Evolutionary conservation across 495 filamentous ascomycete species (phyloP).

Genomic region (Endocarpon pusillum): DNA sequence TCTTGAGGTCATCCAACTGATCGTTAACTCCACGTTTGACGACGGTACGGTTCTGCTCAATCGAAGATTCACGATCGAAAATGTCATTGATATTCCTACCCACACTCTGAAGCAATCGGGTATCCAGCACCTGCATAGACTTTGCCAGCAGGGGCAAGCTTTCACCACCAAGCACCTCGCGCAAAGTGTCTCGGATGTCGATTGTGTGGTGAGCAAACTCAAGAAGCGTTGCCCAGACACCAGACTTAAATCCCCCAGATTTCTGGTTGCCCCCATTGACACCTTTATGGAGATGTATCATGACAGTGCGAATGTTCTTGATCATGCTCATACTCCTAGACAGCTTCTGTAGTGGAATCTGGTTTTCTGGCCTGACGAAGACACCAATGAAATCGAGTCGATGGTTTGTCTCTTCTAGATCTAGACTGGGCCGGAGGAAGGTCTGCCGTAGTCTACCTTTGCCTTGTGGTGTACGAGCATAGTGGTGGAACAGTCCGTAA

Average conservation of each 20-base stretch:
- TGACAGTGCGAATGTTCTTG: slow-evolving; percentile 57
- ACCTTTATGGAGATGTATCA: slow-evolving; percentile 60
- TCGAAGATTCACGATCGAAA: slow-evolving; percentile 69
- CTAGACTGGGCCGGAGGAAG: slow-evolving; percentile 65
- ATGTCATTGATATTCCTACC: slow-evolving; percentile 55
- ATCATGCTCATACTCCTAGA: slow-evolving; percentile 50
- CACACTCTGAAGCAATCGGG: slow-evolving; percentile 38
- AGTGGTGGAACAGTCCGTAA: slow-evolving; percentile 62
- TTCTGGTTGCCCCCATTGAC: slow-evolving; percentile 44
- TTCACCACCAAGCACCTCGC: slow-evolving; percentile 39
- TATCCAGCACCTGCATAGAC: slow-evolving; percentile 29
- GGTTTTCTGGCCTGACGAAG: slow-evolving; percentile 56
- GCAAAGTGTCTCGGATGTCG: slow-evolving; percentile 47
- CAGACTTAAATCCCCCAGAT: slow-evolving; percentile 39
- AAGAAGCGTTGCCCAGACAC: slow-evolving; percentile 53
- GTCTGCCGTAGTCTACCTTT: slow-evolving; percentile 59
- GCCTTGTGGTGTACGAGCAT: slow-evolving; percentile 72
- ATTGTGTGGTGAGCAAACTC: slow-evolving; percentile 50
- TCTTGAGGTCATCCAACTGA: slow-evolving; percentile 62
- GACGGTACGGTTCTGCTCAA: slow-evolving; percentile 53
- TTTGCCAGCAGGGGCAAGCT: slow-evolving; percentile 36
- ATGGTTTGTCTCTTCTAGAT: slow-evolving; percentile 50
- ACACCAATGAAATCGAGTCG: slow-evolving; percentile 52
- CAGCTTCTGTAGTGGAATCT: slow-evolving; percentile 34
- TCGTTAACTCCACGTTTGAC: slow-evolving; percentile 56